Evolutionary conservation across 192 early-diverging fungal genomes (phyloP).

Genomic region (Diversispora epigaea): DNA sequence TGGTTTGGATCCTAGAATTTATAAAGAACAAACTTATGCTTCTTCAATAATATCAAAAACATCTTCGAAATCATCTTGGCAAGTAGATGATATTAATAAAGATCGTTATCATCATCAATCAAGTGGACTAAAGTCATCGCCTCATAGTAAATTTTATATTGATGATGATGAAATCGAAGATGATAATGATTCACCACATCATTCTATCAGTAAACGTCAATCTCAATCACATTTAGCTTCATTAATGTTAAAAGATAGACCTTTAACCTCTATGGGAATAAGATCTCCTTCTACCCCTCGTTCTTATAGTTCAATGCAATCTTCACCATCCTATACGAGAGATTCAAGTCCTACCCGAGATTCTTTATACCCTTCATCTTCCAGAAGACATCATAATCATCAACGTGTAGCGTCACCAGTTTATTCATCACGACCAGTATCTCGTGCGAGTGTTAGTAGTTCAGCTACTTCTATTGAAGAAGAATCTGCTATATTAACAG

Average conservation of each 20-base stretch:
- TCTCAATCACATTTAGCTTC: background rate
- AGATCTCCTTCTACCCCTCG: background rate
- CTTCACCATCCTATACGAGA: background rate
- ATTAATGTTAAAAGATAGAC: background rate
- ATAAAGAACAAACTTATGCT: constrained; percentile 26
- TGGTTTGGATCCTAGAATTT: constrained; percentile 9
- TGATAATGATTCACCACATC: background rate
- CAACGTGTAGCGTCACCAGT: background rate
- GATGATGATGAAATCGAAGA: constrained; percentile 26
- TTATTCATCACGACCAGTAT: constrained; percentile 26
- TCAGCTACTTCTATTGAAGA: constrained; percentile 31
- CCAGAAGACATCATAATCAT: constrained; percentile 8
- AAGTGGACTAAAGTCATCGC: background rate
- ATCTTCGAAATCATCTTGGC: constrained; percentile 3
- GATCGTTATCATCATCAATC: constrained; percentile 9
- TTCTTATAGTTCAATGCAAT: background rate
- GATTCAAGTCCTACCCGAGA: constrained; percentile 6
- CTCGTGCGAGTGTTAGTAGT: constrained; percentile 32
- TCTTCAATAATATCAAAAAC: constrained; percentile 1
- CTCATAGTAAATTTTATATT: constrained; percentile 8
- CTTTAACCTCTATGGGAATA: background rate
- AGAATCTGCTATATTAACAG: constrained; percentile 28
- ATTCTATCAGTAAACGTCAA: background rate
- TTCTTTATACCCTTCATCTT: background rate
- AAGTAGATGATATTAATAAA: constrained; percentile 12